phyloP scores from a whole-genome alignment of 1,284 basidiomycete genomes.

The Moniliophthora roreri region DNA sequence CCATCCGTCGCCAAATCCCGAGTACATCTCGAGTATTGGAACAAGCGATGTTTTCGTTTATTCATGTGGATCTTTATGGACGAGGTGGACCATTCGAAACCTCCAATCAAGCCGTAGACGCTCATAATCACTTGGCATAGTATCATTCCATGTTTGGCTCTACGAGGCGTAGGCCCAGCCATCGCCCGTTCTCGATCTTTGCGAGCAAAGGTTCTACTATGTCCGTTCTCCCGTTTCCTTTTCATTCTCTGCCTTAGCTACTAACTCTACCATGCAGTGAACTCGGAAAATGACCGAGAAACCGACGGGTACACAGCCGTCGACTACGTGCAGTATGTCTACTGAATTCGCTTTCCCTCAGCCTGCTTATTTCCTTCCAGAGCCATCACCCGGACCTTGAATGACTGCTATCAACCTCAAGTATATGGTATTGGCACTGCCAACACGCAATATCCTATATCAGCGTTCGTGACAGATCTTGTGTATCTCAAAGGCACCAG shows the following conservation, averaged over 20 bases:
- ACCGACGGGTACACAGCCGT: conserved; percentile 82
- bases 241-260: conserved; percentile 3
- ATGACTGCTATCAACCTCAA: conserved; percentile 52
- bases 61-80: conserved; percentile 93
- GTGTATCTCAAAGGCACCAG: conserved; percentile 69
- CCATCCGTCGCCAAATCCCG: conserved; percentile 83
- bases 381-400: conserved; percentile 71
- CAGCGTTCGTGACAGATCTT: conserved; percentile 82
- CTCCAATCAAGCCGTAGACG: conserved; percentile 7
- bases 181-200: conserved; percentile 79
- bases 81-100: conserved; percentile 51
- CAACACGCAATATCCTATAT: conserved; percentile 63
- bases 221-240: conserved; percentile 43
- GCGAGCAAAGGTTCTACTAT: conserved; percentile 80
- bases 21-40: conserved; percentile 69
- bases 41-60: conserved; percentile 80
- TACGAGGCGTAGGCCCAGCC: conserved; percentile 78
- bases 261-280: conserved; percentile 55
- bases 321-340: conserved; percentile 76
- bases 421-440: conserved; percentile 56
- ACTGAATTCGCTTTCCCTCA: conserved; percentile 2
- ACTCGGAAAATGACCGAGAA: conserved; percentile 88
- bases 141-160: conserved; percentile 88
- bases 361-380: conserved; percentile 32
- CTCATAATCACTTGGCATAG: conserved; percentile 37